Conservation (phyloP, 257 asterid genomes). For the Solanum corneliomulleri region DNA sequence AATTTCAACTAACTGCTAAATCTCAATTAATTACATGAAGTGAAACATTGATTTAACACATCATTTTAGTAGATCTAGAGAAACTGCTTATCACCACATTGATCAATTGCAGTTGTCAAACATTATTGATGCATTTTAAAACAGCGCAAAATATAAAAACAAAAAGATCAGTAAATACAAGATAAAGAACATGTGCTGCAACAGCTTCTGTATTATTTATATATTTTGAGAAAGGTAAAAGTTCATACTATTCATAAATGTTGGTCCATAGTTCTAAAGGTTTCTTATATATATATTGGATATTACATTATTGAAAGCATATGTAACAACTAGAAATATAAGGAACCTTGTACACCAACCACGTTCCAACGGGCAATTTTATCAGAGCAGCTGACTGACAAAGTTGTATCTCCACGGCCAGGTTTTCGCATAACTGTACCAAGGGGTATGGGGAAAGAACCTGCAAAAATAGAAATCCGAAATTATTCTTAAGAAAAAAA, state of each 20-base stretch:
- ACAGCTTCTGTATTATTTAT: not conserved
- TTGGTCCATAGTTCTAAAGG: not conserved
- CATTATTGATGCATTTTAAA: not conserved
- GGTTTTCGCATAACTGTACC: conserved; percentile 90
- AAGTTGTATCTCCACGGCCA: conserved; percentile 91
- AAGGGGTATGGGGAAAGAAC: conserved; percentile 14
- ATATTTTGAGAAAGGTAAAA: not conserved
- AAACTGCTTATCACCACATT: not conserved
- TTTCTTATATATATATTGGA: not conserved
- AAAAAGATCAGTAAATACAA: not conserved
- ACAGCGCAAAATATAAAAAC: not conserved
- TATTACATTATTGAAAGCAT: not conserved
- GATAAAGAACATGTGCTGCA: not conserved
- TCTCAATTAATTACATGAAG: not conserved
- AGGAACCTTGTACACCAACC: conserved; percentile 89
- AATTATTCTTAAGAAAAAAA: not conserved
- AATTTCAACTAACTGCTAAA: not conserved
- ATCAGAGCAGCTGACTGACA: conserved; percentile 96
- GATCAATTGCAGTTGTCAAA: not conserved
- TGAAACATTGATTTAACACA: not conserved
- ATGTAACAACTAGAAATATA: conserved; percentile 3
- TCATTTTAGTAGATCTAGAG: not conserved
- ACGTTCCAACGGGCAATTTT: conserved; percentile 95
- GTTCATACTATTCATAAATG: not conserved
- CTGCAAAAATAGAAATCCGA: conserved; percentile 6